Conservation (phyloP, 768 basidiomycete genomes). For the Podaxis sp. region DNA sequence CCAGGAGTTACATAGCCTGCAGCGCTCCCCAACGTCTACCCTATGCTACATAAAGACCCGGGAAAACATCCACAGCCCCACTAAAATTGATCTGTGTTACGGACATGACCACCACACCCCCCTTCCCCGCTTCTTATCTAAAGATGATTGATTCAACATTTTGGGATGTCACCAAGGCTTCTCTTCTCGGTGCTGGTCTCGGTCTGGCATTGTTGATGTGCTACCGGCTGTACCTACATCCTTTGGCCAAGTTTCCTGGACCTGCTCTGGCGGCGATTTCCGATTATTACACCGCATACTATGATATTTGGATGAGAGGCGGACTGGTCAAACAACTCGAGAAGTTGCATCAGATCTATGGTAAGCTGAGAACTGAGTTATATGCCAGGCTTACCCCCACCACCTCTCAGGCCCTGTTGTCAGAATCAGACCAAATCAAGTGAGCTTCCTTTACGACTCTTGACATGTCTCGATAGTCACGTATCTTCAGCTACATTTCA, state of each 20-base stretch:
- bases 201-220: neutral
- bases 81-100: neutral
- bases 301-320: conserved; percentile 26
- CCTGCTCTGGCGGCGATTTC: conserved; percentile 28
- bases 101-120: neutral
- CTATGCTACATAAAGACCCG: too few relatives aligned
- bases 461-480: neutral
- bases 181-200: neutral
- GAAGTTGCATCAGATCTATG: conserved; percentile 25
- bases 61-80: too few relatives aligned
- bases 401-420: conserved; percentile 33
- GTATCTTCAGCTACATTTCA: conserved; percentile 34
- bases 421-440: conserved; percentile 37
- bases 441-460: conserved; percentile 15
- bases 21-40: too few relatives aligned
- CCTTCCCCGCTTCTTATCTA: neutral
- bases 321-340: conserved; percentile 27
- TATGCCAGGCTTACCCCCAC: neutral
- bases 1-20: too few relatives aligned
- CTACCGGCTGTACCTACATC: conserved; percentile 26
- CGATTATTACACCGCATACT: conserved; percentile 27
- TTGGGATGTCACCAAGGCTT: neutral
- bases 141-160: neutral
- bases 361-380: conserved; percentile 14
- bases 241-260: conserved; percentile 28